Percentiles rank a stretch among this genome's conserved stretches.
Conservation (phyloP, 139 green algal species). For the Chloropicon primus region DNA sequence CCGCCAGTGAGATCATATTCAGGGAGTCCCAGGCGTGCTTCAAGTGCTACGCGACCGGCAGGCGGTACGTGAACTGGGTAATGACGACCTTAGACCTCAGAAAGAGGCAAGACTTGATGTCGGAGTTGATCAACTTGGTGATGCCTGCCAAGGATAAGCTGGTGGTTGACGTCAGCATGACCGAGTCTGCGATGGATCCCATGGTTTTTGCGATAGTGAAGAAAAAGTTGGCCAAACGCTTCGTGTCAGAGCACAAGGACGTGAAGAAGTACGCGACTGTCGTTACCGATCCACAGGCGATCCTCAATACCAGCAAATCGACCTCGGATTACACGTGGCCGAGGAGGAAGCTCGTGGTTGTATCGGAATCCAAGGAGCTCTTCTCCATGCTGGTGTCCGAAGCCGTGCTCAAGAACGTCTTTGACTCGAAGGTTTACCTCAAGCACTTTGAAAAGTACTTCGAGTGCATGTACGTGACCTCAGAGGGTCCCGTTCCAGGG, state of each 20-base stretch:
- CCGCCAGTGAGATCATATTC: neutral
- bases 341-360: neutral
- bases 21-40: neutral
- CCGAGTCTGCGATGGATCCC: neutral
- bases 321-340: neutral
- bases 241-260: neutral
- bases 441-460: neutral
- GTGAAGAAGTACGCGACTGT: neutral
- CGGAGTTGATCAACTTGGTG: neutral
- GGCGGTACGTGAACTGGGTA: neutral
- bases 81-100: neutral
- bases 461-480: neutral
- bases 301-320: neutral
- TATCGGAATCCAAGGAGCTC: neutral
- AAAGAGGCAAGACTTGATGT: neutral
- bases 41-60: neutral
- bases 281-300: neutral
- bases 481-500: neutral
- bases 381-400: neutral
- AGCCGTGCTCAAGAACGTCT: neutral
- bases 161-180: neutral
- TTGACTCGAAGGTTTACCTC: neutral
- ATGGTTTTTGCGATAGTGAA: neutral
- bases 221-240: neutral
- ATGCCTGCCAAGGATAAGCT: neutral